Evolutionary conservation across 805 yeast genomes (phyloP).

Genomic region (Saturnispora diversa): DNA sequence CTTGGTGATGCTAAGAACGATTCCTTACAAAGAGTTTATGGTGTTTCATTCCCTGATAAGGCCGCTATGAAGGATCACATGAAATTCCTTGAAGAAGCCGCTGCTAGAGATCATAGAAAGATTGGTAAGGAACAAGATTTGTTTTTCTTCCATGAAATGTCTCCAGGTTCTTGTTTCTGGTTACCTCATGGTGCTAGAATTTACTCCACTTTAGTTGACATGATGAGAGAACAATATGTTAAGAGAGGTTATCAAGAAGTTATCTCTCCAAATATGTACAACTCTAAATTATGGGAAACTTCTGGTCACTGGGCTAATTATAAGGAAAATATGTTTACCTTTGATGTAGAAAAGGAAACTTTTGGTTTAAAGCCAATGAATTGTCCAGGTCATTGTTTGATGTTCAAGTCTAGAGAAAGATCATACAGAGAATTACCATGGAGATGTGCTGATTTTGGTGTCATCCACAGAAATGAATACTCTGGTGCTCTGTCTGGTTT

Average conservation of each 20-base stretch:
- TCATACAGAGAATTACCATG: constrained; percentile 95
- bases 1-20: constrained; percentile 89
- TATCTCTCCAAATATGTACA: constrained; percentile 98
- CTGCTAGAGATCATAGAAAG: constrained; percentile 91
- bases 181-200: constrained; percentile 98
- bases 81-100: constrained; percentile 92
- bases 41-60: constrained; percentile 98
- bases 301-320: constrained; percentile 99
- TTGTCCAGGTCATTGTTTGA: constrained; percentile 72
- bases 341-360: constrained; percentile 93
- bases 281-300: constrained; percentile 94
- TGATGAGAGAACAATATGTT: constrained; percentile 77
- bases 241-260: constrained; percentile 97
- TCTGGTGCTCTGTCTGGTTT: constrained; percentile 92
- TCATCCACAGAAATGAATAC: constrained; percentile 92
- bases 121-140: constrained; percentile 95
- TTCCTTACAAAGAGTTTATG: constrained; percentile 93
- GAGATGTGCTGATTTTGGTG: constrained; percentile 98
- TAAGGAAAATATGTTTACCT: constrained; percentile 94
- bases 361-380: constrained; percentile 89
- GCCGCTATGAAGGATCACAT: constrained; percentile 90
- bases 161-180: constrained; percentile 99
- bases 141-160: constrained; percentile 90
- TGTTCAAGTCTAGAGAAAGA: constrained; percentile 87
- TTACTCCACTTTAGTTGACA: constrained; percentile 76